Evolutionary conservation across 768 basidiomycete genomes (phyloP).

Genomic region (Podaxis sp.): DNA sequence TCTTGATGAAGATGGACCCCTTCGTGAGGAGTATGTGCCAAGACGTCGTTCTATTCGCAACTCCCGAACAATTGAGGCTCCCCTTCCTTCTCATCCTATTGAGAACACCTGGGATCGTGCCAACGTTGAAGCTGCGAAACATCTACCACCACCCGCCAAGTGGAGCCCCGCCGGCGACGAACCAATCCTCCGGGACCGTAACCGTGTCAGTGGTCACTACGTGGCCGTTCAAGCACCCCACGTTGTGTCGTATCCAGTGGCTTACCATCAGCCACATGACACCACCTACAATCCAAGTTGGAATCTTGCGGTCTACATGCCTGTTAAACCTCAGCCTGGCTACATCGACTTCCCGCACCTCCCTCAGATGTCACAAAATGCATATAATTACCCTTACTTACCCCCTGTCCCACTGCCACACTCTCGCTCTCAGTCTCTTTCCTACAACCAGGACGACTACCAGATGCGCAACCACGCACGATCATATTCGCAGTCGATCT

Average conservation of each 20-base stretch:
- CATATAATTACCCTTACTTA: slow-evolving; percentile 30
- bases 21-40: slow-evolving; percentile 78
- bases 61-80: slow-evolving; percentile 4
- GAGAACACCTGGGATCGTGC: slow-evolving; percentile 17
- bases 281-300: slow-evolving; percentile 35
- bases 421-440: slow-evolving; percentile 54
- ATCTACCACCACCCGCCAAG: slow-evolving; percentile 68
- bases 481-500: slow-evolving; percentile 57
- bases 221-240: slow-evolving; percentile 57
- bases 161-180: slow-evolving; percentile 84
- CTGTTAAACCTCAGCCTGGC: slow-evolving; percentile 33
- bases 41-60: slow-evolving; percentile 42
- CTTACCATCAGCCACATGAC: slow-evolving; percentile 30
- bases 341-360: slow-evolving; percentile 32
- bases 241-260: slow-evolving; percentile 29
- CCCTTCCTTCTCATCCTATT: slow-evolving; percentile 10
- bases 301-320: slow-evolving; percentile 27
- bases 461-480: slow-evolving; percentile 46
- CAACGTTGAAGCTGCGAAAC: slow-evolving; percentile 23
- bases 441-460: slow-evolving; percentile 47
- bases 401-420: slow-evolving; percentile 35
- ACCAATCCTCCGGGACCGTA: slow-evolving; percentile 55
- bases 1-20: slow-evolving; percentile 78
- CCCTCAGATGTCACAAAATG: slow-evolving; percentile 29
- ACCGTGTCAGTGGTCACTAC: slow-evolving; percentile 52